Percentiles rank a stretch among this genome's conserved stretches.
Conservation (phyloP, 768 basidiomycete genomes). For the Crepidotus variabilis region DNA sequence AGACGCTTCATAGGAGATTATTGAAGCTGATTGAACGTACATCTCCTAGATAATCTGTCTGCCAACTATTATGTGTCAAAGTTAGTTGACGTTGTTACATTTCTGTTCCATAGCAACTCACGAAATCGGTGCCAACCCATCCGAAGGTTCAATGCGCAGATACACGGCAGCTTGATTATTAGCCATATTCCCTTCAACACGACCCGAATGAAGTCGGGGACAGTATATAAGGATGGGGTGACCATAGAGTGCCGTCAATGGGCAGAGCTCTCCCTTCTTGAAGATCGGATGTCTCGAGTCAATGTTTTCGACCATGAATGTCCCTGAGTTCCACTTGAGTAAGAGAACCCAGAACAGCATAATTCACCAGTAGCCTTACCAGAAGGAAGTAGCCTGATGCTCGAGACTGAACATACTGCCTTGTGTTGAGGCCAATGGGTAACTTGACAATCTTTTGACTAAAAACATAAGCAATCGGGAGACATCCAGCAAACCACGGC, state of each 20-base stretch:
- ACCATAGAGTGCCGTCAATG: constrained; percentile 11
- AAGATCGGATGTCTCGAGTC: constrained; percentile 10
- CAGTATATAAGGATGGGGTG: constrained; percentile 10
- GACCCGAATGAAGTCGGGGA: background rate
- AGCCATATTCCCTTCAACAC: background rate
- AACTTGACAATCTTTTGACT: background rate
- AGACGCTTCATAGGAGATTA: no score
- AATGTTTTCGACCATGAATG: constrained; percentile 5
- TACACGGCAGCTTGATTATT: constrained; percentile 14
- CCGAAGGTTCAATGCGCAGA: constrained; percentile 9
- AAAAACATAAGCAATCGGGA: no score
- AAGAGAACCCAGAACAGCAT: no score
- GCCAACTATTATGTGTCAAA: constrained; percentile 7
- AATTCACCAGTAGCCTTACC: no score
- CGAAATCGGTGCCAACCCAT: constrained; percentile 10
- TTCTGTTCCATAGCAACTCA: background rate
- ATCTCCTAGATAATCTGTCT: constrained; percentile 4
- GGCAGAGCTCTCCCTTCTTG: constrained; percentile 14
- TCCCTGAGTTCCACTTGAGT: background rate
- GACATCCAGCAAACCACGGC: no score
- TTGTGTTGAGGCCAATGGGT: background rate
- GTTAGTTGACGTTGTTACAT: background rate
- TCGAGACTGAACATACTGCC: background rate
- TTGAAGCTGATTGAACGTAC: no score
- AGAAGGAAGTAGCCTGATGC: background rate